Conservation (phyloP, 23 red algal species). For the Cyanidium caldarium region DNA sequence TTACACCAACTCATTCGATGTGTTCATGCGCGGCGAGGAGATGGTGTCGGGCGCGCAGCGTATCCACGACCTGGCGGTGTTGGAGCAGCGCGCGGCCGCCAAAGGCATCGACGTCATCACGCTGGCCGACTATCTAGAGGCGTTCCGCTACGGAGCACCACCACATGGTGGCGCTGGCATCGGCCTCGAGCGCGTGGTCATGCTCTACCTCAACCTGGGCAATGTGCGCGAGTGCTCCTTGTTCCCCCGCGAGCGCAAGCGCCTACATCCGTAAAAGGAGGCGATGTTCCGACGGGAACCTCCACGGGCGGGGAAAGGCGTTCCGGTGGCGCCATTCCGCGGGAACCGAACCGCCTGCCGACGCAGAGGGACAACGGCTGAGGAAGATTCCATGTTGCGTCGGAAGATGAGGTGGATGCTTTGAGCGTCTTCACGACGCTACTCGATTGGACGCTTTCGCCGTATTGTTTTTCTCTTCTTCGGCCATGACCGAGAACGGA, state of each 20-base stretch:
- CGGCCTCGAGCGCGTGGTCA: constrained; percentile 88
- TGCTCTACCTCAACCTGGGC: constrained; percentile 73
- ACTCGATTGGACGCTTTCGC: too few relatives aligned
- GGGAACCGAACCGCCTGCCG: too few relatives aligned
- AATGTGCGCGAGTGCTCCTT: constrained; percentile 85
- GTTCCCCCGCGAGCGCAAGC: constrained; percentile 84
- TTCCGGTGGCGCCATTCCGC: too few relatives aligned
- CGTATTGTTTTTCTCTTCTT: too few relatives aligned
- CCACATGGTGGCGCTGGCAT: constrained; percentile 94
- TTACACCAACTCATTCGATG: constrained; percentile 90
- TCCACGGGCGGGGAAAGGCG: too few relatives aligned
- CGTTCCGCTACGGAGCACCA: constrained; percentile 64
- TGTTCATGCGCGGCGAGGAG: constrained; percentile 97
- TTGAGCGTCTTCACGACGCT: too few relatives aligned
- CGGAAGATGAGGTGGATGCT: too few relatives aligned
- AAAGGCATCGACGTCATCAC: constrained; percentile 44
- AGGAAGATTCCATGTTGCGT: too few relatives aligned
- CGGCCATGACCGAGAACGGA: too few relatives aligned
- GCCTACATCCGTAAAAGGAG: constrained; percentile 46
- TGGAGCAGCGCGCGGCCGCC: constrained; percentile 24
- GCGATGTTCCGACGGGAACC: not conserved
- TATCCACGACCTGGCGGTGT: constrained; percentile 65
- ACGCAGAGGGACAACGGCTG: too few relatives aligned
- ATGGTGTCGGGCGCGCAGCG: constrained; percentile 95
- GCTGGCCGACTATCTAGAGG: constrained; percentile 64